Evolutionary conservation across 2,329 filamentous ascomycete species (phyloP), one percentile per base, ranked within the genome.

Genomic region (Colletotrichum lupini): DNA sequence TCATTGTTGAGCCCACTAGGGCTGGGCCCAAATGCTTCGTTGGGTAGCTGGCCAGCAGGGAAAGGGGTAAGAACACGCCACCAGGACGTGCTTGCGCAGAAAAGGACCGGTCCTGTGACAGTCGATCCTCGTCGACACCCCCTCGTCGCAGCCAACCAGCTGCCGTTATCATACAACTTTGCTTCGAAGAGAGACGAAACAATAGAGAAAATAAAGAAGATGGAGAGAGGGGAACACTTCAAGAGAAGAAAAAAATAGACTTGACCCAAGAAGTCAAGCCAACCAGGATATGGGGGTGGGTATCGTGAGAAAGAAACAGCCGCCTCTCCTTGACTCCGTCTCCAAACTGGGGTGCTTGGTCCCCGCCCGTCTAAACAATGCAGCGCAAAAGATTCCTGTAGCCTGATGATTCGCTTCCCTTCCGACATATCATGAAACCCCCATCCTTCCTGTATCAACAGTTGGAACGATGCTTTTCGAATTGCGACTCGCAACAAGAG

Each of bases 291-390:
- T 24, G 37, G 57, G 67, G 59, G 46, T 64, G 61, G 70, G 70
- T 73, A 73, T 73, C 70, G 56, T 65, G n/a, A 60, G 42, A 65
- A 61, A 68, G 58, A 73, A 73, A 73, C 53, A 73, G 14, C 70
- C 67, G 70, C 67, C 67, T 73, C 70, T 60, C 55, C 67, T 59
- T 66, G 70, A 73, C 70, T 73, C 70, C 70, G 61, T 70, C 55
- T 70, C 69, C 60, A 60, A 49, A 14, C 70, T 30, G 49, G 61
- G 52, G 60, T 35, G 14, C 30, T 22, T 35, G 49, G 32, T 32
- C 22, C 9, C 60, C 55, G 42, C 67, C 60, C 53, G 37, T 58
- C 37, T 70, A 73, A 70, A 49, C 35, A 70, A 57, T 52, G 65
- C 56, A 68, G 62, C 52, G 67, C 53, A 55, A 70, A 70, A 22